Evolutionary conservation across 768 basidiomycete genomes (phyloP).

Genomic region (Calocybe gangraenosa): DNA sequence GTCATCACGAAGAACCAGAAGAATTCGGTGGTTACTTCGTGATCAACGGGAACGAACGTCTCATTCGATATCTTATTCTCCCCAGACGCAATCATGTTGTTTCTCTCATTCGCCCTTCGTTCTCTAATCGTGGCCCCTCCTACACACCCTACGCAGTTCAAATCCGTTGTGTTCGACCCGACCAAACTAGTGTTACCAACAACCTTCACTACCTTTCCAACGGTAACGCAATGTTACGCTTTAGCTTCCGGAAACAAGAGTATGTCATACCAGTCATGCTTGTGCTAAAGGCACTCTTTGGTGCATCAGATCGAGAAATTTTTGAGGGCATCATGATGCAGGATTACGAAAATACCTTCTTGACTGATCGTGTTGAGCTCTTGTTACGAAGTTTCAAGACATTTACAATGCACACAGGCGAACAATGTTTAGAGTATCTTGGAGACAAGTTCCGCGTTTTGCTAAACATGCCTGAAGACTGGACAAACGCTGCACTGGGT

Average conservation of each 20-base stretch:
- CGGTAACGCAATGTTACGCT: slow-evolving; percentile 94
- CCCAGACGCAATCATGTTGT: slow-evolving; percentile 95
- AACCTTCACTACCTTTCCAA: slow-evolving; percentile 97
- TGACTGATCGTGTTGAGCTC: slow-evolving; percentile 95
- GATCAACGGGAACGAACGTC: slow-evolving; percentile 97
- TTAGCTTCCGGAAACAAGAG: slow-evolving; percentile 97
- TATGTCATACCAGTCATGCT: slow-evolving; percentile 98
- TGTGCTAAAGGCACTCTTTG: slow-evolving; percentile 87
- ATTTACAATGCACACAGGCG: slow-evolving; percentile 81
- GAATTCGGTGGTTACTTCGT: slow-evolving; percentile 99
- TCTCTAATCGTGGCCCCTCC: slow-evolving; percentile 87
- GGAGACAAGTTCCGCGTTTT: slow-evolving; percentile 97
- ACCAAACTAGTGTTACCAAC: slow-evolving; percentile 92
- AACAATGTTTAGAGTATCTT: slow-evolving; percentile 90
- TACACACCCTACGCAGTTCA: slow-evolving; percentile 94
- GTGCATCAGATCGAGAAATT: slow-evolving; percentile 92
- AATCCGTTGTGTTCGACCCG: slow-evolving; percentile 90
- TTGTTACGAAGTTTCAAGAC: slow-evolving; percentile 93
- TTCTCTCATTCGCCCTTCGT: slow-evolving; percentile 86
- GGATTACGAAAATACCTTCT: slow-evolving; percentile 94
- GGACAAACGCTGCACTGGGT: slow-evolving; percentile 80
- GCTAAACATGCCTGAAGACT: slow-evolving; percentile 87
- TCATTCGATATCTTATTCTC: slow-evolving; percentile 95
- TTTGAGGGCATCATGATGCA: slow-evolving; percentile 96
- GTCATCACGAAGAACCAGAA: slow-evolving; percentile 92